phyloP scores from a whole-genome alignment of 2,329 filamentous ascomycete species.

The Sodiomyces alkalinus region DNA sequence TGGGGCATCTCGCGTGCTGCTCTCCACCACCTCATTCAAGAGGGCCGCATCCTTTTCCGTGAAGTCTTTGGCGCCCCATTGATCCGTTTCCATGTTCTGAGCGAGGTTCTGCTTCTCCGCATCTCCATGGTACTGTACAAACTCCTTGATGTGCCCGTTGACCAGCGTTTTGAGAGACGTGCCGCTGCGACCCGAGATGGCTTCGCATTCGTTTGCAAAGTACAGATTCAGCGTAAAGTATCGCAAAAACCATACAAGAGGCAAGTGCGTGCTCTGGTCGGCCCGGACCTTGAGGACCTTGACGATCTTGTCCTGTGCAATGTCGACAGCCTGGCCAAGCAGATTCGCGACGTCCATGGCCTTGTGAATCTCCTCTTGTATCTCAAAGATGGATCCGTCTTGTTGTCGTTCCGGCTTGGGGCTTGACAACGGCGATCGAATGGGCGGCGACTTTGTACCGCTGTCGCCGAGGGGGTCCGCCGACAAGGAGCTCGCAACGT shows the following conservation, averaged over 20 bases:
- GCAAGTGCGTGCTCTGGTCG: slow-evolving; percentile 54
- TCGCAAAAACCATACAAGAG: slow-evolving; percentile 56
- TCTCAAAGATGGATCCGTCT: slow-evolving; percentile 23
- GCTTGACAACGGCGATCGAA: slow-evolving; percentile 37
- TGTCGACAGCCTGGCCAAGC: slow-evolving; percentile 65
- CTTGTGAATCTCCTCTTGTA: slow-evolving; percentile 64
- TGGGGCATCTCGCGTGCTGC: slow-evolving; percentile 54
- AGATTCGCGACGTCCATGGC: slow-evolving; percentile 64
- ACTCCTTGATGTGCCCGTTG: slow-evolving; percentile 69
- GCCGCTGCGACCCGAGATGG: slow-evolving; percentile 65
- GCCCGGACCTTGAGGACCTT: slow-evolving; percentile 64
- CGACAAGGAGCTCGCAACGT: slow-evolving; percentile 68
- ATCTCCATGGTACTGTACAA: slow-evolving; percentile 57
- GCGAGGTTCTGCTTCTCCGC: slow-evolving; percentile 60
- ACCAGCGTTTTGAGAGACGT: slow-evolving; percentile 64
- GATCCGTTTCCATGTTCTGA: slow-evolving; percentile 64
- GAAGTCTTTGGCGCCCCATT: slow-evolving; percentile 69
- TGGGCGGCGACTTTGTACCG: slow-evolving; percentile 29
- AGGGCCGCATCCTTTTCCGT: slow-evolving; percentile 42
- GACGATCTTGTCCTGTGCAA: slow-evolving; percentile 61
- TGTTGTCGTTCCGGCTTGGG: slow-evolving; percentile 23
- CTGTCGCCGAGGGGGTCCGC: slow-evolving; percentile 20
- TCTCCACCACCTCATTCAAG: slow-evolving; percentile 49
- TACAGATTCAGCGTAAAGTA: slow-evolving; percentile 73
- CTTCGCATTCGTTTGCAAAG: slow-evolving; percentile 77